Evolutionary conservation across 148 eudicot genomes (phyloP), one percentile per base, ranked within the genome.

Genomic region (Salicornia ramosissima): DNA sequence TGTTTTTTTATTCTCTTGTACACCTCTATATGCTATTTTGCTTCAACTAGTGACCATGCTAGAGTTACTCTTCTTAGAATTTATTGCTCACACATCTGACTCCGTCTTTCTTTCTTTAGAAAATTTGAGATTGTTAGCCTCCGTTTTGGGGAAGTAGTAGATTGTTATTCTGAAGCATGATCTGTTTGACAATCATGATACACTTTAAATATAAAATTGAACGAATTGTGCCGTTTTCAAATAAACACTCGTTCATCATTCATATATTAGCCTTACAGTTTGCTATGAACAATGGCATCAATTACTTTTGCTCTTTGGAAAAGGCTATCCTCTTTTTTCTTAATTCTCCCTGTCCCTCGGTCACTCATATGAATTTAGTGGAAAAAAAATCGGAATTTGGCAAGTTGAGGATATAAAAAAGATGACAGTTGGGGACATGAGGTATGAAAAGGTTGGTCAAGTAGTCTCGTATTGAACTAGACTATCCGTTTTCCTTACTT

Each of bases 1-100:
- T 43, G 15, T 36, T 60, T 19, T 18, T 53, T 51, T 42, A 25
- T 19, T 62, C 6, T 53, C 29, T 36, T 26, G 0, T n/a, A 39
- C 6, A 18, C 24, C 64, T 64, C 4, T 49, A 70, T 49, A n/a
- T 13, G 46, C 25, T 64, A 31, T 46, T 73, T 67, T 69, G 50
- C 51, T 22, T 16, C 34, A 4, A 21, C 57, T 51, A 11, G 10
- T 62, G 59, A 22, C 43, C 33, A 53, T 40, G 40, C 63, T 40
- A 43, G 42, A 63, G 16, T 49, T 34, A 19, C 19, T 22, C 11
- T 30, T 63, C 15, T 0, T 39, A 9, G 26, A 25, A 25, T 31
- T 22, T 19, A 16, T 5, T 51, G n/a, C 25, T 34, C 40, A 24
- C 34, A 49, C 6, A 34, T 56, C 14, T 42, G 36, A 24, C 13